Conservation (phyloP, 352 stramenopile species). For the Phytopythium chamaehyphon region DNA sequence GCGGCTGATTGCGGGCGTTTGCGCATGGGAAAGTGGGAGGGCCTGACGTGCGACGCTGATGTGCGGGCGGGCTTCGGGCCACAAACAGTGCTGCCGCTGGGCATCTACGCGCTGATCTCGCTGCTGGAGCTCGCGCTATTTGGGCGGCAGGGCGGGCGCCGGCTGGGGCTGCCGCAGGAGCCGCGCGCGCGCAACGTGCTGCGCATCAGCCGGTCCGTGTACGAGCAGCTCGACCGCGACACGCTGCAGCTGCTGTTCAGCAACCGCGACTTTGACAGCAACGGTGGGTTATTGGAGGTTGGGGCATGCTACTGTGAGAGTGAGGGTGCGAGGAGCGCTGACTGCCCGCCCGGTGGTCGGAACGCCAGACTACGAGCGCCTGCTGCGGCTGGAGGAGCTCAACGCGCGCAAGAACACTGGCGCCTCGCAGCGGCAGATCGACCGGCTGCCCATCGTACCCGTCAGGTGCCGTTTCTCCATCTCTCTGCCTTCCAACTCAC, state of each 20-base stretch:
- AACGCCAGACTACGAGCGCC: slow-evolving; percentile 53
- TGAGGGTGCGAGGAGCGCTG: too few relatives aligned
- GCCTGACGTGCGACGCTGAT: too few relatives aligned
- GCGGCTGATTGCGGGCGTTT: too few relatives aligned
- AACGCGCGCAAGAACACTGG: slow-evolving; percentile 51
- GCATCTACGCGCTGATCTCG: slow-evolving; percentile 50
- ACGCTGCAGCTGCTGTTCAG: slow-evolving; percentile 58
- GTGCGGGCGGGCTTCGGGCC: neutral
- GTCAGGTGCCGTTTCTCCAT: slow-evolving; percentile 37
- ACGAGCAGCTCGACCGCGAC: slow-evolving; percentile 62
- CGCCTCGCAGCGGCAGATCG: slow-evolving; percentile 49
- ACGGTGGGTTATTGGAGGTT: too few relatives aligned
- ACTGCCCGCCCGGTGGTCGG: too few relatives aligned
- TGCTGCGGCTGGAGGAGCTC: slow-evolving; percentile 61
- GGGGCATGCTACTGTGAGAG: too few relatives aligned
- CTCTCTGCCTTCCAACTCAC: neutral
- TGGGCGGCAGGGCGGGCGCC: slow-evolving; percentile 20
- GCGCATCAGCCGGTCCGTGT: slow-evolving; percentile 58
- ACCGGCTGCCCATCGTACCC: slow-evolving; percentile 48
- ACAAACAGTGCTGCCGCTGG: slow-evolving; percentile 24
- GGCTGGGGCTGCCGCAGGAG: slow-evolving; percentile 5
- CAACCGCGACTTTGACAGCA: slow-evolving; percentile 66
- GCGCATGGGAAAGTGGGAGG: neutral
- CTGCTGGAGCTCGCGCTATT: slow-evolving; percentile 34
- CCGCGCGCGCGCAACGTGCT: slow-evolving; percentile 28